Base-by-base conservation (phyloP, 1,139 yeast genomes). In the Spathaspora sp. region DNA sequence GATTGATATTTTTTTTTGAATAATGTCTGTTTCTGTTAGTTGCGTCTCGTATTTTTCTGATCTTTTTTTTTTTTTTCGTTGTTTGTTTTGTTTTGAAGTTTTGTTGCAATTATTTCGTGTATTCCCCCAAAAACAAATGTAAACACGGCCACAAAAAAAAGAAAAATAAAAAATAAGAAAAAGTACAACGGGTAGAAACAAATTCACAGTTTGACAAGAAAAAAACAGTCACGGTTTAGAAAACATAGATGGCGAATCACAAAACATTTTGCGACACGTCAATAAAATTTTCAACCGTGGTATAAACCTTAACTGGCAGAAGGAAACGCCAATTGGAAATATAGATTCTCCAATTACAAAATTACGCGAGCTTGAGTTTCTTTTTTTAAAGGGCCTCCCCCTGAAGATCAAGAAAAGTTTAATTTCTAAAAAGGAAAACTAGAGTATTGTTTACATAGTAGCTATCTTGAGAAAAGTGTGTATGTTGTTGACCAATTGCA, bases 21-120 rank as follows among this genome's bases (percentile, higher is more conserved):
- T n/a, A 4, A 10, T 27, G 5, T 27, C 31, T 10, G 6, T 10
- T 10, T 11, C n/a, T n/a, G n/a, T n/a, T n/a, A 27, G 20, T 4
- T n/a, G 26, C 24, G 20, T n/a, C 40, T 38, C 40, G 40, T 38
- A 38, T 20, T 23, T 38, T 20, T 24, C 9, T 27, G 23, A 13
- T 24, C 29, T 23, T 24, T 31, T 13, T 27, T 24, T 24, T 38
- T 18, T 23, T 38, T 31, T 38, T 31, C 15, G 23, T 38, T 38
- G 40, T 38, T 38, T 38, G 40, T 38, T 38, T 38, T 38, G 40
- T 38, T 38, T 23, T 38, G 40, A 38, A 38, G 27, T 38, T 38
- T 23, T 38, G 40, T n/a, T 38, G 40, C 40, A 38, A 38, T 38
- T 38, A 20, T 31, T 24, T 20, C 40, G 40, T 38, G 40, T 38